Evolutionary conservation across 106 monocot genomes (phyloP), one percentile per base, ranked within the genome.

Genomic region (Phalaenopsis aphrodite): DNA sequence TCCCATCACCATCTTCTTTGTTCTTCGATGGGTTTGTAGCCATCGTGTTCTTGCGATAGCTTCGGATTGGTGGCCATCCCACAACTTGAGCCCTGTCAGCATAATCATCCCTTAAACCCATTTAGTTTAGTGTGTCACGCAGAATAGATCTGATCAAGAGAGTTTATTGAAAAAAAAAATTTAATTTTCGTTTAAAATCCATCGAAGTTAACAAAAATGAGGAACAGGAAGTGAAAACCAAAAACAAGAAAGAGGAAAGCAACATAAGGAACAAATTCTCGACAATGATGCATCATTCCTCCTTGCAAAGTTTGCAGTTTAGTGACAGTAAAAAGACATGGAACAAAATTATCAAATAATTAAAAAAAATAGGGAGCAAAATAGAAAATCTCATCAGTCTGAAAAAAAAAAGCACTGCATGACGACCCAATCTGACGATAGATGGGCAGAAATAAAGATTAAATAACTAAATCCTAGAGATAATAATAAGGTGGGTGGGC

Each of bases 31-130:
- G 75, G 76, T 78, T 83, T 19, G 79, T 75, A 37, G 87, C 87
- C 87, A 91, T 87, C 37, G 86, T 86, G 41, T 87, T 92, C 89
- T 92, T 92, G 42, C 92, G 83, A 80, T 84, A 92, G 39, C 65
- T 86, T 18, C 92, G 79, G 12, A 89, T 86, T 46, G 92, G 92
- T 39, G 92, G 92, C 92, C 92, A 92, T 56, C 92, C 92, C 6
- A 92, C 92, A 15, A 92, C 89, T 42, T 92, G 89, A 56, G 92
- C 89, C 77, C 92, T 92, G 79, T 82, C 8, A 21, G 37, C 42
- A 79, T 38, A 80, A 16, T 55, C 15, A 76, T 18, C 30, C 42
- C 72, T 72, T 52, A 52, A 41, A 19, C 5, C 17, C 56, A 8
- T 49, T 55, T 3, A 41, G 0, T 19, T 42, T 74, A 74, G 42